Percentiles rank a stretch among this genome's conserved stretches.
phyloP scores from a whole-genome alignment of 306 rosid species.

The Glycine soja region DNA sequence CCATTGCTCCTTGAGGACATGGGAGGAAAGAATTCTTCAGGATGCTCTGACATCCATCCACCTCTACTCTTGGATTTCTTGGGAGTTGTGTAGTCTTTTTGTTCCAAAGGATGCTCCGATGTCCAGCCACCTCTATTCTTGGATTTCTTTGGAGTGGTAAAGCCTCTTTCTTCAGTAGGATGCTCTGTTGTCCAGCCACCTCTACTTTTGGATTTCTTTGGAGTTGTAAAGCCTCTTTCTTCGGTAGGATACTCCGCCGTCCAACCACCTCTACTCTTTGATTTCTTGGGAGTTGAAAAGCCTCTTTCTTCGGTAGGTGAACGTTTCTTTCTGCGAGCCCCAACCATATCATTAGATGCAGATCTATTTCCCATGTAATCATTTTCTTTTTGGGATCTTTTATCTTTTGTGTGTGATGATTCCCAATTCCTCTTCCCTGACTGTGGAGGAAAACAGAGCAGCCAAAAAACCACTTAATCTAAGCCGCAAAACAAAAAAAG shows the following conservation, averaged over 20 bases:
- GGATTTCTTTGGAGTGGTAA: slow-evolving; percentile 43
- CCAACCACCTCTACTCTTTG: slow-evolving; percentile 66
- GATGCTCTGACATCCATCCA: slow-evolving; percentile 56
- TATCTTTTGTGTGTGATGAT: slow-evolving; percentile 49
- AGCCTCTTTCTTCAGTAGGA: slow-evolving; percentile 51
- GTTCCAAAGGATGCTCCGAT: slow-evolving; percentile 55
- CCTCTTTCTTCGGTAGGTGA: slow-evolving; percentile 52
- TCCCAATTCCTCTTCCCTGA: slow-evolving; percentile 58
- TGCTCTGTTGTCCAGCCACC: slow-evolving; percentile 64
- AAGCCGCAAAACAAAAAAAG: neutral
- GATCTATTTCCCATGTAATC: slow-evolving; percentile 59
- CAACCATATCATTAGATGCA: slow-evolving; percentile 62
- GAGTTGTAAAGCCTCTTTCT: slow-evolving; percentile 51
- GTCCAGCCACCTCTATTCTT: slow-evolving; percentile 61
- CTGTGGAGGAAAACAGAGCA: slow-evolving; percentile 49
- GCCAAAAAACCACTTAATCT: slow-evolving; percentile 25
- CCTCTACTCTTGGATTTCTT: slow-evolving; percentile 53
- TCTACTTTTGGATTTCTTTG: slow-evolving; percentile 56
- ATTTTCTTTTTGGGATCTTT: slow-evolving; percentile 55
- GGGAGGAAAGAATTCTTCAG: slow-evolving; percentile 56
- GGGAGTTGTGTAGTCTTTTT: slow-evolving; percentile 44
- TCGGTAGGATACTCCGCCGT: slow-evolving; percentile 59
- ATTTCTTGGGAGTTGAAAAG: slow-evolving; percentile 52
- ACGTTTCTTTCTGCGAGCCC: slow-evolving; percentile 58
- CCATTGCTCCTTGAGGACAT: slow-evolving; percentile 40